Evolutionary conservation across 768 basidiomycete genomes (phyloP).

Genomic region (Ramaria sp.): DNA sequence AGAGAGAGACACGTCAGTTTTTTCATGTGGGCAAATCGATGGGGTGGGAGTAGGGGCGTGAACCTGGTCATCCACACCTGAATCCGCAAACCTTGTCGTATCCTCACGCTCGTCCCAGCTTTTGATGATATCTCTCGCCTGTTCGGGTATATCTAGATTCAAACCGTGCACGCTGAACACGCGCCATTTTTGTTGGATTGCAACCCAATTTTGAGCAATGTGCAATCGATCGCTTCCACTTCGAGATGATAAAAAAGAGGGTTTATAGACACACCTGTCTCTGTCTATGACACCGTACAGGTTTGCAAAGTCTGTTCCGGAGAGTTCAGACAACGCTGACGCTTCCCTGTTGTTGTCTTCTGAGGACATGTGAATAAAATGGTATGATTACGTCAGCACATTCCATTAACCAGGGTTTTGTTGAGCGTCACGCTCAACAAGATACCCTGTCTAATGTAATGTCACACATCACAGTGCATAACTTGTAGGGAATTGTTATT

Average conservation of each 20-base stretch:
- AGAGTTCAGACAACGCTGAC: conserved; percentile 34
- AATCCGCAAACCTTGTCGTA: conserved; percentile 53
- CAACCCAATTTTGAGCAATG: too few relatives aligned
- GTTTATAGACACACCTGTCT: conserved; percentile 35
- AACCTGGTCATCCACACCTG: conserved; percentile 81
- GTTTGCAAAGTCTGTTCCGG: conserved; percentile 40
- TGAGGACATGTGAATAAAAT: neutral
- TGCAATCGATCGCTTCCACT: too few relatives aligned
- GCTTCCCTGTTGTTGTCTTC: neutral
- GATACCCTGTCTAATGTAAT: too few relatives aligned
- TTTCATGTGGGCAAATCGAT: too few relatives aligned
- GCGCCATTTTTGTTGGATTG: too few relatives aligned
- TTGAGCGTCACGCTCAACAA: too few relatives aligned
- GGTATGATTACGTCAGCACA: neutral
- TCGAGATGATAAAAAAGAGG: too few relatives aligned
- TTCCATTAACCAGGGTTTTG: too few relatives aligned
- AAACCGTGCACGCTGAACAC: conserved; percentile 62
- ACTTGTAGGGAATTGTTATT: too few relatives aligned
- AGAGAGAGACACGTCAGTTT: conserved; percentile 1
- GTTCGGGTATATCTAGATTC: conserved; percentile 71
- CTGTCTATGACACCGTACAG: conserved; percentile 51
- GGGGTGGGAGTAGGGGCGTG: conserved; percentile 10
- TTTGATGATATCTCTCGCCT: conserved; percentile 68
- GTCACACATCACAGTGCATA: too few relatives aligned
- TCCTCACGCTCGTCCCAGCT: conserved; percentile 74